Base-by-base conservation (phyloP, 78 protist species). In the Capsaspora owczarzaki region DNA sequence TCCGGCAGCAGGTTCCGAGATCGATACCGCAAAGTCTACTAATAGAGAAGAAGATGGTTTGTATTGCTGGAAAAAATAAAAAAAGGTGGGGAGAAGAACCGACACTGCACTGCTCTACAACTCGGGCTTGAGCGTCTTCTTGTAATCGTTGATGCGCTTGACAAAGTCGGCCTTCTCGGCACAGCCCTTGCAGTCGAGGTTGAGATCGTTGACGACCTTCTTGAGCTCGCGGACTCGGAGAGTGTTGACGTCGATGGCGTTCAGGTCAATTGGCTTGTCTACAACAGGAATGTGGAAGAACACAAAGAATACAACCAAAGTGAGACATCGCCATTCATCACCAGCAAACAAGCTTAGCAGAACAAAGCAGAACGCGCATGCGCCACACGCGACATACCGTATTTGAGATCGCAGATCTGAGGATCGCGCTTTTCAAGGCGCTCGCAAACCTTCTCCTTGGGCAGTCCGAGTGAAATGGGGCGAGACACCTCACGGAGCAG, bases 181-280 rank as follows among this genome's bases (percentile, higher is more conserved):
- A 41, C 88, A 85, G 46, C 80, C 80, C 51, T 60, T 51, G 79
- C 88, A 85, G 4, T 19, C 51, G 60, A 79, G 83, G 38, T 79
- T 79, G 22, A 47, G 33, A 63, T 77, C 68, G 66, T 10, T 37
- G 23, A 85, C 81, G 0, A 85, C 44, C 46, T 85, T 85, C 74
- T 78, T 78, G 61, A 85, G 80, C 40, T 76, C 80, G 35, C 71
- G 66, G 31, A 85, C 78, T 19, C 71, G 75, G 23, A 76, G 71
- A 56, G 78, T 85, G 38, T 47, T 37, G 4, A 78, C 43, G 38
- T 85, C 63, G 5, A 63, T 38, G 4, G 33, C 47, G 47, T 49
- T 61, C 49, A 85, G 71, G 51, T 85, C 82, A n/a, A 85, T 79
- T 29, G 43, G 56, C 76, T 85, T 78, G 49, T 85, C 88, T 84